Evolutionary conservation across 2,329 filamentous ascomycete species (phyloP).

Genomic region (Taxawa tesnikishii): DNA sequence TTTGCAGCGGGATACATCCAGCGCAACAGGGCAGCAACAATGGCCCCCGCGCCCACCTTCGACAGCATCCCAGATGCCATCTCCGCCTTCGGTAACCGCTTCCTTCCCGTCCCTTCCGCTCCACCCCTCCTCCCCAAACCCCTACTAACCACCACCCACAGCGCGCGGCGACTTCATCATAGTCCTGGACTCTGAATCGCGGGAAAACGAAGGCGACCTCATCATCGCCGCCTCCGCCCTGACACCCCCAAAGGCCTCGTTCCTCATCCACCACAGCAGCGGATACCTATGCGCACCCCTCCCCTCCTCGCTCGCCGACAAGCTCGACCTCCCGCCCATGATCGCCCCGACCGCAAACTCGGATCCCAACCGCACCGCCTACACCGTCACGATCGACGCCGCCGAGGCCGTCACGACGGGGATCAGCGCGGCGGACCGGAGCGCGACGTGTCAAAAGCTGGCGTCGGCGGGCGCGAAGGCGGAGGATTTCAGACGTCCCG

Average conservation of each 20-base stretch:
- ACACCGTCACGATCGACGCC: conserved; percentile 81
- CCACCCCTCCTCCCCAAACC: not conserved
- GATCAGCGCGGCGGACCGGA: conserved; percentile 79
- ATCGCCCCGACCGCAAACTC: conserved; percentile 52
- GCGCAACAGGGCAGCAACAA: not conserved
- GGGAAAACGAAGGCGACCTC: conserved; percentile 96
- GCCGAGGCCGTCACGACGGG: conserved; percentile 67
- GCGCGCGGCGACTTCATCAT: conserved; percentile 75
- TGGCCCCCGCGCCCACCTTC: not conserved
- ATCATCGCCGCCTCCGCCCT: conserved; percentile 83
- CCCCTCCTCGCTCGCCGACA: conserved; percentile 51
- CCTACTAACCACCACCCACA: conserved; percentile 9
- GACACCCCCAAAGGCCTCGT: conserved; percentile 85
- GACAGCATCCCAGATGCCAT: not conserved
- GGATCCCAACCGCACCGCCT: conserved; percentile 83
- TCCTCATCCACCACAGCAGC: conserved; percentile 81
- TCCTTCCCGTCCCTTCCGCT: not conserved
- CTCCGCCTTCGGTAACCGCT: not conserved
- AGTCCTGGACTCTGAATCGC: conserved; percentile 80
- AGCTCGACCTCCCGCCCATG: conserved; percentile 81
- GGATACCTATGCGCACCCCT: conserved; percentile 88
- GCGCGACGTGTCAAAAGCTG: conserved; percentile 66
- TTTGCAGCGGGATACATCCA: not conserved
- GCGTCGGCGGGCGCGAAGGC: conserved; percentile 51
- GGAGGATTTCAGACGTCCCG: conserved; percentile 63